A percentile compares a stretch with the other conserved stretches of the same genome.
These are phyloP conservation scores for Penicillium capsulatum DNA, from an alignment of 2,329 filamentous ascomycete species.

Conservation along the genomic window DNA sequence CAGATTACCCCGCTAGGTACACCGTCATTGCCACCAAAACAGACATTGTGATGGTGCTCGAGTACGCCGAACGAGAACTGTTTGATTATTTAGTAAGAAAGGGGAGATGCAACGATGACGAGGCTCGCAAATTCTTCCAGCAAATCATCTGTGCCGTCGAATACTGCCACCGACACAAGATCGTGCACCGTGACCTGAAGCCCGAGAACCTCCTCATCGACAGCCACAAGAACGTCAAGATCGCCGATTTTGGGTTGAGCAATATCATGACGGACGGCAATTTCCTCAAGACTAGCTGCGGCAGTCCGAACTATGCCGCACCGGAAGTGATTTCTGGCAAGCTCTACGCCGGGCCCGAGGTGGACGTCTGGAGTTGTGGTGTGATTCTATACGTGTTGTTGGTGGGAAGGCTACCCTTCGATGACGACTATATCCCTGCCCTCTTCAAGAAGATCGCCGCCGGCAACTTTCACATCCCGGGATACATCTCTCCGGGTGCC, in stretches of 20 bases:
- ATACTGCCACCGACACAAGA: slow-evolving; percentile 98
- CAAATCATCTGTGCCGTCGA: slow-evolving; percentile 98
- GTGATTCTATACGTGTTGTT: slow-evolving; percentile 63
- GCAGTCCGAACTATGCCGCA: slow-evolving; percentile 95
- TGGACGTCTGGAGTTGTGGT: slow-evolving; percentile 77
- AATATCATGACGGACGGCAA: slow-evolving; percentile 99
- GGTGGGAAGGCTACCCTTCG: slow-evolving; percentile 76
- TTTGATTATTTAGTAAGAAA: slow-evolving; percentile 98
- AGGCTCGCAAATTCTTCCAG: slow-evolving; percentile 97
- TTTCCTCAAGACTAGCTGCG: slow-evolving; percentile 97
- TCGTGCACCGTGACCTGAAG: slow-evolving; percentile 95
- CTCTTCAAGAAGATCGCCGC: slow-evolving; percentile 97
- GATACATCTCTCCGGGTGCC: slow-evolving; percentile 83
- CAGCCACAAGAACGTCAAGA: slow-evolving; percentile 95
- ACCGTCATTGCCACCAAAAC: slow-evolving; percentile 92
- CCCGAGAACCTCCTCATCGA: slow-evolving; percentile 95
- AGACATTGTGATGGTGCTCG: slow-evolving; percentile 98
- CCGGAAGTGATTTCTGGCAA: slow-evolving; percentile 98
- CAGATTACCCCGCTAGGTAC: slow-evolving; percentile 54
- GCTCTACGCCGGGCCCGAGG: slow-evolving; percentile 93
- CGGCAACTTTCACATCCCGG: slow-evolving; percentile 86
- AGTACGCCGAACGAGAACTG: slow-evolving; percentile 92
- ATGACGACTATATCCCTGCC: slow-evolving; percentile 96
- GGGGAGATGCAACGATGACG: slow-evolving; percentile 82
- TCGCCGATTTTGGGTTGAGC: slow-evolving; percentile 95